phyloP scores from a whole-genome alignment of 139 green algal genomes.

The Penium margaritaceum region DNA sequence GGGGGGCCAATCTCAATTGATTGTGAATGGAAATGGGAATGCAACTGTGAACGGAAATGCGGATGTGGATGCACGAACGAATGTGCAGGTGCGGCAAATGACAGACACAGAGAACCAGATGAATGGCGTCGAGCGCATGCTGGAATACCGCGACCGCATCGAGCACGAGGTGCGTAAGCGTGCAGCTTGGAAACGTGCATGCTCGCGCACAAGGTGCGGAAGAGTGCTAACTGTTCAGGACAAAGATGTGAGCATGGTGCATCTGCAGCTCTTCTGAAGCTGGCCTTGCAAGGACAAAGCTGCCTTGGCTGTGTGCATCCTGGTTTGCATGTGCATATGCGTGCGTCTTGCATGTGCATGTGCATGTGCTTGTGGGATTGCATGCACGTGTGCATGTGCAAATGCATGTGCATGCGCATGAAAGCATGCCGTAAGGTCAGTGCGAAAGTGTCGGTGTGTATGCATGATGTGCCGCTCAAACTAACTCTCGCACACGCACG shows the following conservation, averaged over 20 bases:
- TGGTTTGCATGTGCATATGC: neutral
- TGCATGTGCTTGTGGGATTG: too few species aligned
- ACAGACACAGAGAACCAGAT: slow-evolving; percentile 43
- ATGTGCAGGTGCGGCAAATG: slow-evolving; percentile 31
- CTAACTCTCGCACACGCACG: too few species aligned
- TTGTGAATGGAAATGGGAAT: too few species aligned
- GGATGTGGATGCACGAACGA: neutral
- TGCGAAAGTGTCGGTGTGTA: too few species aligned
- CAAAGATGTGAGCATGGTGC: neutral
- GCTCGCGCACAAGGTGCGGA: neutral
- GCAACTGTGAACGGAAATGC: too few species aligned
- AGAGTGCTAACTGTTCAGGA: neutral
- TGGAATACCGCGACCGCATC: slow-evolving; percentile 38
- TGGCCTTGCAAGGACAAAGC: too few species aligned
- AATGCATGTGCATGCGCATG: too few species aligned
- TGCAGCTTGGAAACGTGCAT: neutral
- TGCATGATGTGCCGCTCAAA: too few species aligned
- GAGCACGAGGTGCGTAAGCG: slow-evolving; percentile 24
- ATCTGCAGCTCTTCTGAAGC: neutral
- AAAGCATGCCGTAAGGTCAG: too few species aligned
- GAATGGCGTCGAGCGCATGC: slow-evolving; percentile 41
- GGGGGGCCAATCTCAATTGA: too few species aligned
- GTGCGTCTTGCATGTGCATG: neutral
- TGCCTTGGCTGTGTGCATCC: neutral
- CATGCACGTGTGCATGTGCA: too few species aligned